Conservation (phyloP, 164 flowering plant genomes). For the Hamamelis virginiana region DNA sequence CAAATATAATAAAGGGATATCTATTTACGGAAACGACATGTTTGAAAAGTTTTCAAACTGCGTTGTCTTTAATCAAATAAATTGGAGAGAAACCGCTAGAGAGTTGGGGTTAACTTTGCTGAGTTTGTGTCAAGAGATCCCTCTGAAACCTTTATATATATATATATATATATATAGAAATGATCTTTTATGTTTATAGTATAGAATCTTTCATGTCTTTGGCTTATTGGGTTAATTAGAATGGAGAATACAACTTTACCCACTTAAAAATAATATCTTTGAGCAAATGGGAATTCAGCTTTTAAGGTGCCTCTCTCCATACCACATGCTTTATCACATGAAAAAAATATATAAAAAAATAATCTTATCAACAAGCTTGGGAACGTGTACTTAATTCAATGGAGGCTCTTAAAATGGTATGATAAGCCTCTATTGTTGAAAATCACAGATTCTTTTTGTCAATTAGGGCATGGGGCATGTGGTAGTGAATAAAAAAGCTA, state of each 20-base stretch:
- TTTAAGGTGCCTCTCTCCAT: conserved; percentile 41
- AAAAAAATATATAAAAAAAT: conserved; percentile 4
- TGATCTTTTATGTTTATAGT: too few species aligned
- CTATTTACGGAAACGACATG: conserved; percentile 16
- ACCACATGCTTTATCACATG: conserved; percentile 16
- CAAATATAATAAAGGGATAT: background rate
- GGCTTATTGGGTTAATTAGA: conserved; percentile 25
- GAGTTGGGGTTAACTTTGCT: background rate
- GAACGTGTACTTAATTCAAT: conserved; percentile 13
- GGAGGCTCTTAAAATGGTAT: background rate
- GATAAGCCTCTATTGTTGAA: too few species aligned
- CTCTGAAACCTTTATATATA: background rate
- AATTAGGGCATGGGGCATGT: too few species aligned
- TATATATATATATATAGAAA: background rate
- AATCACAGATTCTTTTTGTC: too few species aligned
- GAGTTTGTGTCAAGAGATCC: background rate
- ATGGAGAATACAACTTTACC: conserved; percentile 32
- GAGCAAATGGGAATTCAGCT: conserved; percentile 42
- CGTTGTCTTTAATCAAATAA: background rate
- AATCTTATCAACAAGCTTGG: conserved; percentile 32
- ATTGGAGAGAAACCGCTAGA: background rate
- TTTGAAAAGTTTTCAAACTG: conserved; percentile 5
- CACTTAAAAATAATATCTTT: conserved; percentile 33
- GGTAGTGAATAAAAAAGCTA: too few species aligned
- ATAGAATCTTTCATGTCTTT: conserved; percentile 25